phyloP scores from a whole-genome alignment of 495 filamentous ascomycete species.

The Venustampulla echinocandica region DNA sequence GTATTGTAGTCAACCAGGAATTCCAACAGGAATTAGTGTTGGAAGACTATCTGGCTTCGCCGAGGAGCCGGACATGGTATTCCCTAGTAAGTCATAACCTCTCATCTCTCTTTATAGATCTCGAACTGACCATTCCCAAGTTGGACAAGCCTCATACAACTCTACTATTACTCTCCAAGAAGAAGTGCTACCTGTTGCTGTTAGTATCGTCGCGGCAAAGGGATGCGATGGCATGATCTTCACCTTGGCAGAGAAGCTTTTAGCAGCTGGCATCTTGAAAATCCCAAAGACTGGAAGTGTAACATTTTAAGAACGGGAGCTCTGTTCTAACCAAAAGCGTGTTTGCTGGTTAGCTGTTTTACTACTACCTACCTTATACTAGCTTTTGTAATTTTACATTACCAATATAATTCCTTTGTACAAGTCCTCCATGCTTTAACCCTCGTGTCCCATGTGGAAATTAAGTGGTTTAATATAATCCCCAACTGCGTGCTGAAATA shows the following conservation, averaged over 20 bases:
- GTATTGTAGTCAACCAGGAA: slow-evolving; percentile 24
- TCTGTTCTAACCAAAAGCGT: too few relatives aligned
- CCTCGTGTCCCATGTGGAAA: too few relatives aligned
- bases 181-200: slow-evolving; percentile 50
- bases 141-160: slow-evolving; percentile 45
- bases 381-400: too few relatives aligned
- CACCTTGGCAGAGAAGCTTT: slow-evolving; percentile 43
- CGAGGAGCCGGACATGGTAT: slow-evolving; percentile 47
- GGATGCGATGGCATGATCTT: slow-evolving; percentile 56
- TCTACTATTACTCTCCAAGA: slow-evolving; percentile 43
- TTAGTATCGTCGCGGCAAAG: slow-evolving; percentile 49
- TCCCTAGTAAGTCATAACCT: slow-evolving; percentile 34
- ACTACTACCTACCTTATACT: too few relatives aligned
- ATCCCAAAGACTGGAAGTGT: slow-evolving; percentile 33
- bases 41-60: slow-evolving; percentile 37
- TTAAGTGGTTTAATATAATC: too few relatives aligned
- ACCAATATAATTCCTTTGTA: too few relatives aligned
- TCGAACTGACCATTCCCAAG: neutral
- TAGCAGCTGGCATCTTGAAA: slow-evolving; percentile 40
- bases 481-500: too few relatives aligned
- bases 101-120: slow-evolving; percentile 4
- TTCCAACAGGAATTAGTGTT: slow-evolving; percentile 37
- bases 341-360: too few relatives aligned
- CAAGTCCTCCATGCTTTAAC: too few relatives aligned
- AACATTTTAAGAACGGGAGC: too few relatives aligned